Percentiles rank a stretch among this genome's conserved stretches.
Evolutionary conservation across 108 stramenopile species (phyloP).

Genomic region (Cyclotella distinguenda): DNA sequence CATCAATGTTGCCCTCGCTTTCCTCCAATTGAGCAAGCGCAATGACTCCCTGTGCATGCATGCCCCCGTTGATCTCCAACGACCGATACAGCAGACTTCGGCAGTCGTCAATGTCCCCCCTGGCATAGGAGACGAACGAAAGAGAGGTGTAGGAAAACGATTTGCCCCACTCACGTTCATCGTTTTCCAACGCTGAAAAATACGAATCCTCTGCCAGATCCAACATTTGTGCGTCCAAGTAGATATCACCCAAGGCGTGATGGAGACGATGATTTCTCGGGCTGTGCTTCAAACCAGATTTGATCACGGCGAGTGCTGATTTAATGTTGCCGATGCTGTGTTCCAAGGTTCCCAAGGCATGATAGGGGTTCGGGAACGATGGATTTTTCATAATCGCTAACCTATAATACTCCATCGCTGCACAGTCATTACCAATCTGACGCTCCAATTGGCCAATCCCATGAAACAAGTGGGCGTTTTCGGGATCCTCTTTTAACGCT

Average conservation of each 20-base stretch:
- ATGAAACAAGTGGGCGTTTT: constrained; percentile 65
- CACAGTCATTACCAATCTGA: constrained; percentile 28
- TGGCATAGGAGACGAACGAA: constrained; percentile 65
- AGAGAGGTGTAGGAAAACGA: constrained; percentile 70
- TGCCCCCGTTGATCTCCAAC: constrained; percentile 57
- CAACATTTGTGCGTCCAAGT: constrained; percentile 71
- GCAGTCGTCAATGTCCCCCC: constrained; percentile 50
- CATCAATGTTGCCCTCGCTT: constrained; percentile 58
- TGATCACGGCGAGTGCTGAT: constrained; percentile 59
- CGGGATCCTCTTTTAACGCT: constrained; percentile 43
- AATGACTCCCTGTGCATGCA: constrained; percentile 74
- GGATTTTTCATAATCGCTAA: constrained; percentile 62
- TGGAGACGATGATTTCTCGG: constrained; percentile 76
- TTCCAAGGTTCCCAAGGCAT: constrained; percentile 71
- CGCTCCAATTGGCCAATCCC: constrained; percentile 69
- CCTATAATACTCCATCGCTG: constrained; percentile 44
- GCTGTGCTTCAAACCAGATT: constrained; percentile 59
- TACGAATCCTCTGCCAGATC: constrained; percentile 71
- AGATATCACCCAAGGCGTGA: constrained; percentile 81
- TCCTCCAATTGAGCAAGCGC: constrained; percentile 78
- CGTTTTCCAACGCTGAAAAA: constrained; percentile 48
- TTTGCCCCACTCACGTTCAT: constrained; percentile 53
- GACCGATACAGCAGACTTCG: constrained; percentile 51
- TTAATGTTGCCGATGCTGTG: constrained; percentile 70
- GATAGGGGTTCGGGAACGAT: constrained; percentile 70